Evolutionary conservation across 2,329 filamentous ascomycete species (phyloP).

Genomic region (Scedosporium dehoogii): DNA sequence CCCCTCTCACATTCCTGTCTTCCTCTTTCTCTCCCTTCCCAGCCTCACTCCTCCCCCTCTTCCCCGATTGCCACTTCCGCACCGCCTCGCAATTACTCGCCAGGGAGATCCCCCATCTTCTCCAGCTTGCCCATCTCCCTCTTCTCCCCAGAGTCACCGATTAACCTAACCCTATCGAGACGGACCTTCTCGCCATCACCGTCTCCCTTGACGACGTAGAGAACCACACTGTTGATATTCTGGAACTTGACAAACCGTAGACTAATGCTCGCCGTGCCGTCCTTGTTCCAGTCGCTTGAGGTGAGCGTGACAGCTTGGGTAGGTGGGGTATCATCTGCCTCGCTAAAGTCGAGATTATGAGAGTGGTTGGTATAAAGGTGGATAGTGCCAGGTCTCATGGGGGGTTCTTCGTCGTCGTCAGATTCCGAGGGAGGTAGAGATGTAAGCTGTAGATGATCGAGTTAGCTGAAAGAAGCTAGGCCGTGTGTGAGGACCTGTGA

Average conservation of each 20-base stretch:
- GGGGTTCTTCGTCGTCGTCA: constrained; percentile 60
- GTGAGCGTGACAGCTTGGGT: constrained; percentile 72
- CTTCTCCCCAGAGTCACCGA: constrained; percentile 88
- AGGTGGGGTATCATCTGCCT: constrained; percentile 76
- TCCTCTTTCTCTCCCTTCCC: neutral
- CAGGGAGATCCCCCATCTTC: constrained; percentile 74
- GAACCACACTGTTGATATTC: constrained; percentile 73
- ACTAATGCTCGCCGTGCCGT: constrained; percentile 61
- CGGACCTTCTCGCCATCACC: constrained; percentile 77
- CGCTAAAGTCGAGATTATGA: constrained; percentile 88
- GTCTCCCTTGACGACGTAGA: constrained; percentile 84
- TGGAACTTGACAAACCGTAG: constrained; percentile 97
- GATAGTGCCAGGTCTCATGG: constrained; percentile 73
- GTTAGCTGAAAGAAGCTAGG: neutral
- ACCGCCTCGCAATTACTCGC: constrained; percentile 34
- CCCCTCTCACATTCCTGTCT: neutral
- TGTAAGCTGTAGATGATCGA: constrained; percentile 55
- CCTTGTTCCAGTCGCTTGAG: constrained; percentile 70
- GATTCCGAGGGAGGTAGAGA: constrained; percentile 55
- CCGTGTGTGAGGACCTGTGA: neutral
- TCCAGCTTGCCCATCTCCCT: constrained; percentile 88
- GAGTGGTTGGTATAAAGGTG: constrained; percentile 81
- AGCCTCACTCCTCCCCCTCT: neutral
- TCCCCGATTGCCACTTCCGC: neutral
- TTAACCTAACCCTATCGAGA: constrained; percentile 66